Conservation (phyloP, 306 rosid species). For the Casuarina equisetifolia region DNA sequence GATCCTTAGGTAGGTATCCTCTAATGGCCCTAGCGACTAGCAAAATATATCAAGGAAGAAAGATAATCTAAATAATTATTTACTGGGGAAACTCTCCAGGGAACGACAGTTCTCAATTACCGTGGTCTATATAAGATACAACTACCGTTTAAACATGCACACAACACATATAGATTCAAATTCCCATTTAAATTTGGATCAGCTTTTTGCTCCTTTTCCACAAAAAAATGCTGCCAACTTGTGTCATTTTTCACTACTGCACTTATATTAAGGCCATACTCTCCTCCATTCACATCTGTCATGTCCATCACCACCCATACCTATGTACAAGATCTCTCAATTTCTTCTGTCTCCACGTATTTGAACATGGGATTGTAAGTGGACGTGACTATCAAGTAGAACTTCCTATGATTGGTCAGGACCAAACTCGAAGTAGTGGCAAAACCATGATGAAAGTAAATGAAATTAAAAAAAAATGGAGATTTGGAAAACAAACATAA, state of each 20-base stretch:
- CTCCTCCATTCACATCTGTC: background rate
- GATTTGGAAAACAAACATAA: background rate
- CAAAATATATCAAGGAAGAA: background rate
- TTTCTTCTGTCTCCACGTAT: background rate
- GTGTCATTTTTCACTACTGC: background rate
- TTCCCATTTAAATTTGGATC: background rate
- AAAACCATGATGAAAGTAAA: background rate
- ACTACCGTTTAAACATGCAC: background rate
- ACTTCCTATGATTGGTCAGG: background rate
- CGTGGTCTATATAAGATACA: background rate
- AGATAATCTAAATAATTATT: background rate
- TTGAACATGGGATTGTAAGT: background rate
- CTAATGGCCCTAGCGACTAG: background rate
- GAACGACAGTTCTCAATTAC: background rate
- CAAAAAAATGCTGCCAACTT: background rate
- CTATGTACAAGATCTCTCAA: background rate
- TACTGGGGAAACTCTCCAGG: background rate
- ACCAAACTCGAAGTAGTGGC: background rate
- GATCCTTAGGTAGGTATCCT: background rate
- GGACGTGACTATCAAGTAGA: background rate
- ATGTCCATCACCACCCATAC: background rate
- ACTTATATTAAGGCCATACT: background rate
- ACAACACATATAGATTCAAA: background rate
- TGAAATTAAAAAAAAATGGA: background rate
- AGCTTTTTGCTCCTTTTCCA: background rate